Percentiles rank a stretch among this genome's conserved stretches.
These are phyloP conservation scores for Marsdenia floribunda DNA, from an alignment of 257 asterid genomes.

Conservation along the genomic window DNA sequence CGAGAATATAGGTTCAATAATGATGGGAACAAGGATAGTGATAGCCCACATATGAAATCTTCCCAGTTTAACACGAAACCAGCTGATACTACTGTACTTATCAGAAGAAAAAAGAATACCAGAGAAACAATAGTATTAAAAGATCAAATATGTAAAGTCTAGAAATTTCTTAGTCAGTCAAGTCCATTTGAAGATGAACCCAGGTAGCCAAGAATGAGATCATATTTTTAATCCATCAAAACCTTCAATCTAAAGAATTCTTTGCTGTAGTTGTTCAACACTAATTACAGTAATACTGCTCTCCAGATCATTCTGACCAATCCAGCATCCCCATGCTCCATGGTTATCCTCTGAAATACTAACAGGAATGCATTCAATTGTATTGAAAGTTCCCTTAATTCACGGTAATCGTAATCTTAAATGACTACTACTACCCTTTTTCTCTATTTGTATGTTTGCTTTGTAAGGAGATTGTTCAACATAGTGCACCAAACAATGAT, in stretches of 20 bases:
- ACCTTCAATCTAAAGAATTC: neutral
- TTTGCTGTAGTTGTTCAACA: neutral
- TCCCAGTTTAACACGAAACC: neutral
- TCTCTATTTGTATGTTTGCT: constrained; percentile 34
- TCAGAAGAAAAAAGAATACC: neutral
- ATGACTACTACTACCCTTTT: constrained; percentile 5
- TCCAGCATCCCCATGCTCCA: neutral
- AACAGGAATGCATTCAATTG: neutral
- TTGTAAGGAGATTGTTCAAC: constrained; percentile 25
- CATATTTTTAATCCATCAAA: neutral
- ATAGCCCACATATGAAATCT: neutral
- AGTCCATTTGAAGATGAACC: neutral
- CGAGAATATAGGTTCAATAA: neutral
- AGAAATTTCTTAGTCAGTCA: neutral
- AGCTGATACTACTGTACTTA: neutral
- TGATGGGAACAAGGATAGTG: neutral
- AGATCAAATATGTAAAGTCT: neutral
- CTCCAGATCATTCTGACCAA: neutral
- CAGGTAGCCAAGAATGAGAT: neutral
- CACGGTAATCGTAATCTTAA: neutral
- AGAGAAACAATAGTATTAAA: neutral
- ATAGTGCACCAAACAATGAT: constrained; percentile 33
- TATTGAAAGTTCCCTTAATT: neutral
- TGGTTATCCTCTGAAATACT: neutral
- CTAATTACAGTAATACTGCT: too few species aligned